Evolutionary conservation across 768 basidiomycete species (phyloP).

Genomic region (Mycena vitilis): DNA sequence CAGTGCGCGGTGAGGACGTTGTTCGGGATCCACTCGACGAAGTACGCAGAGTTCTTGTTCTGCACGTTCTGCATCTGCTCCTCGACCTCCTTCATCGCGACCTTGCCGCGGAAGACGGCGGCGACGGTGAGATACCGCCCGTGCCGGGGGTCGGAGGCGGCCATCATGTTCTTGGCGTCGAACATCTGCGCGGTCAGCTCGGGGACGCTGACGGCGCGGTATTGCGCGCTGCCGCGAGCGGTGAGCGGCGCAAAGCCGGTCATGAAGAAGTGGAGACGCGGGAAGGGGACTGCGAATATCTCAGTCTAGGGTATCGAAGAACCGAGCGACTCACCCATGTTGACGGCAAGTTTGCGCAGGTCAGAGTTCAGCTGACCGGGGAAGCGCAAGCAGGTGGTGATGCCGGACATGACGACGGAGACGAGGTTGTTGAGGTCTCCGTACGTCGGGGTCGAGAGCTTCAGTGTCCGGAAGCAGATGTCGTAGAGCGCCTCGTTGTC

Average conservation of each 20-base stretch:
- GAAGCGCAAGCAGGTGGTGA: conserved; percentile 98
- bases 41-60: conserved; percentile 98
- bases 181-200: conserved; percentile 99
- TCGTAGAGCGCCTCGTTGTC: conserved; percentile 99
- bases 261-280: conserved; percentile 99
- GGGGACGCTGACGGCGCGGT: conserved; percentile 96
- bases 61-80: conserved; percentile 99
- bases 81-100: conserved; percentile 99
- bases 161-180: conserved; percentile 99
- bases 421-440: conserved; percentile 99
- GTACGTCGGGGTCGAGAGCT: conserved; percentile 95
- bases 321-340: conserved; percentile 83
- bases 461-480: conserved; percentile 98
- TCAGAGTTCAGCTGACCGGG: conserved; percentile 99
- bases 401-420: conserved; percentile 98
- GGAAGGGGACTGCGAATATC: conserved; percentile 83
- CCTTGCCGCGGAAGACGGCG: conserved; percentile 98
- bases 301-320: not conserved
- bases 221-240: conserved; percentile 93
- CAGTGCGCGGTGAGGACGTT: conserved; percentile 98
- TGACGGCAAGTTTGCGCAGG: conserved; percentile 96
- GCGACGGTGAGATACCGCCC: conserved; percentile 99
- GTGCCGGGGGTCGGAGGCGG: conserved; percentile 95
- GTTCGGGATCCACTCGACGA: conserved; percentile 99
- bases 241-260: conserved; percentile 96